Evolutionary conservation across 1,284 basidiomycete species (phyloP).

Genomic region (Melampsora abietis-canadensis): DNA sequence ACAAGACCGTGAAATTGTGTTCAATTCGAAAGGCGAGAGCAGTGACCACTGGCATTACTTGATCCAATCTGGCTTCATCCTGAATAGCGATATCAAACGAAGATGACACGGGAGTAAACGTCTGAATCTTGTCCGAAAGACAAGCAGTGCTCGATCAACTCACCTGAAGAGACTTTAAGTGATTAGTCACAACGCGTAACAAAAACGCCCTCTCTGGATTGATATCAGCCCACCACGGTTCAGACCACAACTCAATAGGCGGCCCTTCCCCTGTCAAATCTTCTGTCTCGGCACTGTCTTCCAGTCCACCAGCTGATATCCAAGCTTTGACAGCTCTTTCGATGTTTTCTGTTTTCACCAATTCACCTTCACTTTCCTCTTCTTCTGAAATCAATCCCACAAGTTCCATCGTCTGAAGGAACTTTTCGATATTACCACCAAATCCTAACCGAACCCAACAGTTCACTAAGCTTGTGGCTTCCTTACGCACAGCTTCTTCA

Average conservation of each 20-base stretch:
- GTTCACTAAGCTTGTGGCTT: slow-evolving; percentile 71
- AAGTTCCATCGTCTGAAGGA: slow-evolving; percentile 27
- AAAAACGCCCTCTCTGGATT: slow-evolving; percentile 80
- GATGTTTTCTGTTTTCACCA: slow-evolving; percentile 24
- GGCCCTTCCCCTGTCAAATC: slow-evolving; percentile 62
- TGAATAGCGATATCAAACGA: slow-evolving; percentile 44
- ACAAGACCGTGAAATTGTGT: slow-evolving; percentile 60
- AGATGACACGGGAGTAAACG: neutral
- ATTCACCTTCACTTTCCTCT: slow-evolving; percentile 28
- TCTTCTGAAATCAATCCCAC: slow-evolving; percentile 25
- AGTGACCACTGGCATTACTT: slow-evolving; percentile 79
- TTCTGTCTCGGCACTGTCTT: slow-evolving; percentile 64
- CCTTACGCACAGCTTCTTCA: slow-evolving; percentile 74
- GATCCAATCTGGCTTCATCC: slow-evolving; percentile 69
- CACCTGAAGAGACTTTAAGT: slow-evolving; percentile 64
- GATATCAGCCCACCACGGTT: slow-evolving; percentile 70
- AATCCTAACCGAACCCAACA: slow-evolving; percentile 59
- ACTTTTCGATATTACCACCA: slow-evolving; percentile 24
- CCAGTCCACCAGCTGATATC: slow-evolving; percentile 66
- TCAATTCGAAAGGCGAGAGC: slow-evolving; percentile 82
- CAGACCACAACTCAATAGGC: slow-evolving; percentile 73
- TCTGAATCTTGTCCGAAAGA: neutral
- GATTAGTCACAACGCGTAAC: slow-evolving; percentile 76
- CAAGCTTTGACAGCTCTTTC: slow-evolving; percentile 45
- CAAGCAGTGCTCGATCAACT: slow-evolving; percentile 38